Conservation (phyloP, 495 filamentous ascomycete genomes). For the Xylaria flabelliformis region DNA sequence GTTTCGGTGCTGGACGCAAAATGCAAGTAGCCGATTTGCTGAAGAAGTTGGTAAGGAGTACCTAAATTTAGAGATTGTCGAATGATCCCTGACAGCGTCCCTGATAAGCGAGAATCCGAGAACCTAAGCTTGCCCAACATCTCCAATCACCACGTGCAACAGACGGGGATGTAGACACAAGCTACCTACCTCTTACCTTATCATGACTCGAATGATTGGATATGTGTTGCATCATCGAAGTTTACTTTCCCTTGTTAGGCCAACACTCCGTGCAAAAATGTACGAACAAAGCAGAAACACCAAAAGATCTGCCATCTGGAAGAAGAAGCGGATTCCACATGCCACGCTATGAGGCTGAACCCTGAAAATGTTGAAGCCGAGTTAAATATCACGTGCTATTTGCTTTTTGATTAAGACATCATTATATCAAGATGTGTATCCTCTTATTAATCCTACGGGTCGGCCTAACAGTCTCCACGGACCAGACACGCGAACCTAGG, state of each 20-base stretch:
- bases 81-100: slow-evolving; percentile 6
- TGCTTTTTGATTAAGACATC: background rate
- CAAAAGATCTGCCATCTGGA: background rate
- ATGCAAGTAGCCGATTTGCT: slow-evolving; percentile 21
- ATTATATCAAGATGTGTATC: background rate
- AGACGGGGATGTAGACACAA: background rate
- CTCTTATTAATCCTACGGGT: background rate
- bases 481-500: slow-evolving; percentile 8
- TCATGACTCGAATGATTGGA: slow-evolving; percentile 4
- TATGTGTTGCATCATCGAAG: background rate
- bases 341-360: slow-evolving; percentile 16
- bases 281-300: background rate
- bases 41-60: background rate
- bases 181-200: background rate
- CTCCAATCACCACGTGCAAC: slow-evolving; percentile 20
- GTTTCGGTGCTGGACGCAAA: background rate
- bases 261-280: background rate
- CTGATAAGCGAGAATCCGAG: slow-evolving; percentile 15
- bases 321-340: slow-evolving; percentile 3
- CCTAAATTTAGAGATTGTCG: slow-evolving; percentile 23
- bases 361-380: slow-evolving; percentile 10
- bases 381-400: slow-evolving; percentile 7
- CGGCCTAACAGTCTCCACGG: background rate
- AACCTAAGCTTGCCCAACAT: slow-evolving; percentile 15
- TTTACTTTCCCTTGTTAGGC: background rate